Evolutionary conservation across 1,284 basidiomycete genomes (phyloP), one percentile per base, ranked within the genome.

Genomic region (Earliella scabrosa): DNA sequence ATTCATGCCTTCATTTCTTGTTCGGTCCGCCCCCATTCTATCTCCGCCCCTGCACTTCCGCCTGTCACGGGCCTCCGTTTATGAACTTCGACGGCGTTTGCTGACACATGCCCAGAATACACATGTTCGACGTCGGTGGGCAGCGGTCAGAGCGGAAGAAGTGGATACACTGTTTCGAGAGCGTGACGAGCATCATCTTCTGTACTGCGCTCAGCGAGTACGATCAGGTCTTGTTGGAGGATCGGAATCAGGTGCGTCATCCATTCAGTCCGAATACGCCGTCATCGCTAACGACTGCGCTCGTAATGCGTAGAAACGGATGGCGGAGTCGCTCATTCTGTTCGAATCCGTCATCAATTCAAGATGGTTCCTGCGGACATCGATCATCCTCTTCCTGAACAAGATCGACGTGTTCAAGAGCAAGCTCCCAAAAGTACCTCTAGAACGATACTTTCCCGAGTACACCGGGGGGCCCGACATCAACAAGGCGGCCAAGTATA

Each of bases 401-500:
- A 97, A 97, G 81, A 96, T 96, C 52, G 95, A 97, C 67, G 88
- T 97, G 2, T 98, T 98, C 82, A 96, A 95, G 80, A 83, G 81
- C 65, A 98, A 98, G 73, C 78, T 98, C 26, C 90, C 93, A 4
- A 95, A 94, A 79, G 86, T 85, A 32, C 95, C 95, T 3, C 77
- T 98, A 16, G 92, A 95, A 52, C 82, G 85, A 58, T 97, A 94
- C 73, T 98, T 98, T 73, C 89, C 94, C 1, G 97, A 98, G 68
- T 99, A 98, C 74, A 93, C 93, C 0, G 93, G 93, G 34, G 96
- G 96, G 1, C 74, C 89, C 8, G 95, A 98, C 68, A 93, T 98
- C 72, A 97, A 97, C 80, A 98, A 98, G 75, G 97, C 95, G 2
- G 95, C 96, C 3, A 98, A 98, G 71, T 99, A 97, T 69, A 97